A percentile compares a stretch with the other conserved stretches of the same genome.
Evolutionary conservation across 106 monocot species (phyloP).

Genomic region (Dendrobium huoshanense): DNA sequence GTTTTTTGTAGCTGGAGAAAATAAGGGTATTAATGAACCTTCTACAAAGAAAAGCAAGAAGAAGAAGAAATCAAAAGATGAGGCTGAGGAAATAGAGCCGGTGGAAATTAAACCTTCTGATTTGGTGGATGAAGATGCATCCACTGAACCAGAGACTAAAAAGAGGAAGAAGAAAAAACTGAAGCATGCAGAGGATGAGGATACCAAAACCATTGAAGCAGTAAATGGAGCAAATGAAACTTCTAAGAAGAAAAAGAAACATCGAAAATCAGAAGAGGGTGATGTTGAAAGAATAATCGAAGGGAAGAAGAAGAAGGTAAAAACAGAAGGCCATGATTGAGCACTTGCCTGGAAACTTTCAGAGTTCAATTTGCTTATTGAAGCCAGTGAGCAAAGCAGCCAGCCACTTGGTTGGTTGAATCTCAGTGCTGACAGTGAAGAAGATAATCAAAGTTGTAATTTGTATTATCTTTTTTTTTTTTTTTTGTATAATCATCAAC

Average conservation of each 20-base stretch:
- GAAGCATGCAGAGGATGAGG: constrained; percentile 22
- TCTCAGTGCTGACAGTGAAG: not conserved
- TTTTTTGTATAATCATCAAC: not conserved
- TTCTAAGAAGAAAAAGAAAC: constrained; percentile 47
- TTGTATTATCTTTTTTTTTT: not conserved
- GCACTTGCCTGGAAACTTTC: not conserved
- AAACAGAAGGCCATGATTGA: too few relatives aligned
- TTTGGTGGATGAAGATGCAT: constrained; percentile 26
- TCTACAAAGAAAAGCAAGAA: constrained; percentile 60
- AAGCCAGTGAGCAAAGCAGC: not conserved
- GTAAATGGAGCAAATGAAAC: constrained; percentile 40
- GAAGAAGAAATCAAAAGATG: constrained; percentile 62
- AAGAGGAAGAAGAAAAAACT: constrained; percentile 81
- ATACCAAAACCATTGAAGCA: not conserved
- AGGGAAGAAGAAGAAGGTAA: constrained; percentile 41
- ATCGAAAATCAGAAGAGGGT: constrained; percentile 8
- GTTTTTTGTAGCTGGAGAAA: constrained; percentile 26
- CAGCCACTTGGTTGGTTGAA: not conserved
- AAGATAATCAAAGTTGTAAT: not conserved
- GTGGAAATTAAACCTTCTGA: constrained; percentile 27
- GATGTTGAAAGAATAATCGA: constrained; percentile 22
- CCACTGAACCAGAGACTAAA: constrained; percentile 30
- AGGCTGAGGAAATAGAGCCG: constrained; percentile 14
- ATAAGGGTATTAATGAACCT: constrained; percentile 9
- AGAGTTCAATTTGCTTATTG: not conserved